Evolutionary conservation across 2,329 filamentous ascomycete genomes (phyloP), one percentile per base, ranked within the genome.

Genomic region (Madurella mycetomatis): DNA sequence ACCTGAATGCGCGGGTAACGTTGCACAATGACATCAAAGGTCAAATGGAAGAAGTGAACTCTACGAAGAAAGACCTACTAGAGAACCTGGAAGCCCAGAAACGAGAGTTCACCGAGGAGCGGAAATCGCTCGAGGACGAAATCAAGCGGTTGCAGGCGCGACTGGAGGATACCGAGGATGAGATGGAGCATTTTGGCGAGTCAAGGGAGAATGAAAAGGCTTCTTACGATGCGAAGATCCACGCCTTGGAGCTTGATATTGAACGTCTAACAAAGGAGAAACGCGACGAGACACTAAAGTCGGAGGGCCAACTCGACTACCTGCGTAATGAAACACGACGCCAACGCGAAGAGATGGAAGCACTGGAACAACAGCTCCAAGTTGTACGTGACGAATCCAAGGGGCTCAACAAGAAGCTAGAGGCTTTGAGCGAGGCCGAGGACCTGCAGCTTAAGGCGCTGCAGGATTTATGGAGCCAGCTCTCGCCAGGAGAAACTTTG

Each of bases 51-150:
- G 92, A 97, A 69, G 89, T 84, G 5, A 90, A 94, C 63, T 92
- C 90, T 2, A 96, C 88, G 1, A 99, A 99, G 70, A 88, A 88
- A 63, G 94, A 97, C 69, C 82, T 99, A 9, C 84, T 99, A 72
- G 87, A 90, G 60, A 99, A 99, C 66, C 90, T 99, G 74, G 91
- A 97, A 66, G 87, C 92, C 12, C 82, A 95, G 60, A 90, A 96
- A 70, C 84, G 84, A 25, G 94, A 97, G 65, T 96, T 96, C 62
- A 78, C 88, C 37, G 84, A 86, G 47, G 92, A 97, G 70, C 84
- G 94, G 40, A 90, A 88, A 65, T 87, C 85, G 9, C 76, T 97
- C 0, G 89, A 96, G 62, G 78, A 83, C 15, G 92, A 97, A 67
- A 85, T 94, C 54, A 86, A 85, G 62, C 80, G 82, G 13, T 80